Evolutionary conservation across 2,329 filamentous ascomycete genomes (phyloP).

Genomic region (Hypocreales sp.): DNA sequence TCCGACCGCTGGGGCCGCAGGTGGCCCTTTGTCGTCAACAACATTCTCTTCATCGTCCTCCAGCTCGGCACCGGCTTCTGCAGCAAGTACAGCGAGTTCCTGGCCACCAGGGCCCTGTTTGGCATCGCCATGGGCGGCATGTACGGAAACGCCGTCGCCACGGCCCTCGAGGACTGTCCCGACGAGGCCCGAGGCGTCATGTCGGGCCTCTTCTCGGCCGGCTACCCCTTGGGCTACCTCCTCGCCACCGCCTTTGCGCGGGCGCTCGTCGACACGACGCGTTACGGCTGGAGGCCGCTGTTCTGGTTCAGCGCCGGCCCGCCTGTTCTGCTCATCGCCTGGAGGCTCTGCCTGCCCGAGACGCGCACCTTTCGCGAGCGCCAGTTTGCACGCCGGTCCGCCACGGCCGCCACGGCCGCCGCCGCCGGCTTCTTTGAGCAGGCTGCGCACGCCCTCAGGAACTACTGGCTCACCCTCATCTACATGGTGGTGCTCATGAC

Average conservation of each 20-base stretch:
- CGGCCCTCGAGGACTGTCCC: conserved; percentile 62
- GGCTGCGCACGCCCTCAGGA: conserved; percentile 61
- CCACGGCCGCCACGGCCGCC: too few relatives aligned
- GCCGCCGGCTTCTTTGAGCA: conserved; percentile 64
- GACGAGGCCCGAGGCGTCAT: conserved; percentile 54
- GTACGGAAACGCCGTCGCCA: conserved; percentile 65
- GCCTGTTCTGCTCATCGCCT: conserved; percentile 65
- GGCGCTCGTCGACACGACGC: conserved; percentile 59
- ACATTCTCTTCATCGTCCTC: conserved; percentile 54
- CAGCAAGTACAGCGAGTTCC: conserved; percentile 52
- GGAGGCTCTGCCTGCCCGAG: conserved; percentile 65
- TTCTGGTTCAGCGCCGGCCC: conserved; percentile 83
- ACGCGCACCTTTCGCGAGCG: conserved; percentile 59
- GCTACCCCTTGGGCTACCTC: conserved; percentile 53
- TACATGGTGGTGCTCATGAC: conserved; percentile 82
- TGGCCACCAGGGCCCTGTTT: conserved; percentile 61
- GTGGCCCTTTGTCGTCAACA: conserved; percentile 66
- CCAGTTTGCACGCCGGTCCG: conserved; percentile 19
- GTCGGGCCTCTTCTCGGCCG: conserved; percentile 63
- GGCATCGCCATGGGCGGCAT: conserved; percentile 72
- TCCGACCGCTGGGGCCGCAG: conserved; percentile 42
- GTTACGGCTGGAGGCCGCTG: conserved; percentile 68
- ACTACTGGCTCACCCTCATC: conserved; percentile 64
- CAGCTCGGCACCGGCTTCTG: conserved; percentile 59
- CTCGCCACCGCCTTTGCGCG: conserved; percentile 41